phyloP scores from a whole-genome alignment of 345 rosid species.

The Eucalyptus sp. region DNA sequence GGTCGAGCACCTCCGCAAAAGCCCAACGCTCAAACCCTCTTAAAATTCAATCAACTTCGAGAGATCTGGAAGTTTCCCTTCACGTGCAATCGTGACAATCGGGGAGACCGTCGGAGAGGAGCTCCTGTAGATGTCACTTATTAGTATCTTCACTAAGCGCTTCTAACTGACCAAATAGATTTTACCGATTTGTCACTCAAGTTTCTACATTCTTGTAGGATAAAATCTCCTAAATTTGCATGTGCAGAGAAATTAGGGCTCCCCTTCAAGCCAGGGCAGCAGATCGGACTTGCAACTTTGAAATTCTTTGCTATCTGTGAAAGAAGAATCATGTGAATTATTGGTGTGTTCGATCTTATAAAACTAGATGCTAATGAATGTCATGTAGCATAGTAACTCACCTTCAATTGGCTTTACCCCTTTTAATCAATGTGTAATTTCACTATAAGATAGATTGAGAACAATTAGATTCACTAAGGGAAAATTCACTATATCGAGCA shows the following conservation, averaged over 20 bases:
- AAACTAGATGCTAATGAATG: background rate
- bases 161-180: background rate
- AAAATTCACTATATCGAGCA: background rate
- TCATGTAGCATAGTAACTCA: background rate
- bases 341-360: background rate
- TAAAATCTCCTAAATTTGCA: background rate
- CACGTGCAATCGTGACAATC: background rate
- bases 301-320: too few relatives aligned
- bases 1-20: background rate
- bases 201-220: background rate
- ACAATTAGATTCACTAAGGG: background rate
- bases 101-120: background rate
- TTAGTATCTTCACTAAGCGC: background rate
- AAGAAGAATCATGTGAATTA: too few relatives aligned
- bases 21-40: background rate
- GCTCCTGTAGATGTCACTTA: background rate
- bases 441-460: background rate
- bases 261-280: background rate
- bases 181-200: background rate
- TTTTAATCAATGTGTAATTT: too few relatives aligned
- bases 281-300: background rate
- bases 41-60: background rate
- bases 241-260: background rate
- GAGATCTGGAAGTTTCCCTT: background rate
- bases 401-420: background rate